Evolutionary conservation across 345 rosid species (phyloP), one percentile per base, ranked within the genome.

Genomic region (Turnera subulata): DNA sequence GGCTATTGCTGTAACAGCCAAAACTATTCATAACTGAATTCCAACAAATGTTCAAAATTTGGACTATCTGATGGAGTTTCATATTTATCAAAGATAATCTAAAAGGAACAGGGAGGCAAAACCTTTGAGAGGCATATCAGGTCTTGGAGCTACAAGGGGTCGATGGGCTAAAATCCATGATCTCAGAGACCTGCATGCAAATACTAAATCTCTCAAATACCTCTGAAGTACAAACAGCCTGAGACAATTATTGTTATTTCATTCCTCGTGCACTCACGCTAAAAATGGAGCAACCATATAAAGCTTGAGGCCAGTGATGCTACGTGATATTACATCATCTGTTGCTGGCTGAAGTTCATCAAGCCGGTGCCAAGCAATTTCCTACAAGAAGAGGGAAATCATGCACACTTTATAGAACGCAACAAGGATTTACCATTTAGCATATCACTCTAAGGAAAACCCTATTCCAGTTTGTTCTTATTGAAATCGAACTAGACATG

Each of bases 261-360:
- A 21, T 13, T 6, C 22, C 39, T 35, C 40, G 29, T 61, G 50
- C 47, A 82, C 96, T 78, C 69, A 94, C 99, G 38, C 66, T 68
- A 94, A 78, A 72, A 94, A 90, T 15, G 96, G 99, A 29, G 99
- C 79, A 63, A 90, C 96, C 99, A 94, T 94, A 65, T 94, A 94
- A 61, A 94, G 83, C 84, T 90, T 94, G 47, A 87, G 83, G 68
- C 95, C 97, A 46, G 89, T 76, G 65, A 75, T 66, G 60, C 96
- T 80, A 59, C 82, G 99, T 64, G 97, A 82, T 77, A 94, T 89
- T 40, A 94, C 96, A 52, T 79, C 84, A 48, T 72, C 76, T 63
- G 71, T 85, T 68, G 82, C 87, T 25, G 95, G 85, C 59, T 67
- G 85, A 72, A 94, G 95, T 20, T 90, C 90, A 73, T 94, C 97